phyloP scores from a whole-genome alignment of 1,284 basidiomycete species.

The Prillingera fragicola region DNA sequence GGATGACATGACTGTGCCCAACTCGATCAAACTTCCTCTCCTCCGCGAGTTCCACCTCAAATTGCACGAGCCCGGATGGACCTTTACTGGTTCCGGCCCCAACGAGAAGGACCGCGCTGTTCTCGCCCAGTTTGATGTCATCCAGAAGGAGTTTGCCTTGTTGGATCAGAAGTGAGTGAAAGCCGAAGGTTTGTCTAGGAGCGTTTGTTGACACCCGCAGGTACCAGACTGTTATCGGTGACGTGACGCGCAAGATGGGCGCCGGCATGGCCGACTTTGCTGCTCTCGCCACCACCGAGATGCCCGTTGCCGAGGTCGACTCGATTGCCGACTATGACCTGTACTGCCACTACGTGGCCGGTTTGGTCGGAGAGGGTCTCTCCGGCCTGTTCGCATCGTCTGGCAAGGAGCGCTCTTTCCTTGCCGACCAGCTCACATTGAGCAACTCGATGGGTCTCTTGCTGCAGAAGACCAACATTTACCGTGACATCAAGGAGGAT shows the following conservation, averaged over 20 bases:
- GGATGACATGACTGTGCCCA: conserved; percentile 94
- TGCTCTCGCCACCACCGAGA: conserved; percentile 67
- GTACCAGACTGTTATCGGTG: conserved; percentile 74
- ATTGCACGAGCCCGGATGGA: conserved; percentile 81
- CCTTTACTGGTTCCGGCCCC: conserved; percentile 73
- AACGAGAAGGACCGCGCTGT: conserved; percentile 86
- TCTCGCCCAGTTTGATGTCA: conserved; percentile 75
- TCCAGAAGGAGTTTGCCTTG: conserved; percentile 74
- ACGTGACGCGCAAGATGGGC: conserved; percentile 81
- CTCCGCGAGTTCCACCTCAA: conserved; percentile 79
- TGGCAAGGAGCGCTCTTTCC: conserved; percentile 70
- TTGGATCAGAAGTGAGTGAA: conserved; percentile 60
- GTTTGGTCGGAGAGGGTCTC: conserved; percentile 93
- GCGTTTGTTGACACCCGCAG: conserved; percentile 48
- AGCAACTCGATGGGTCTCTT: conserved; percentile 95
- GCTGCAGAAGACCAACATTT: conserved; percentile 97
- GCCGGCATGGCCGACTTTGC: conserved; percentile 93
- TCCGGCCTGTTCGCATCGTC: conserved; percentile 85
- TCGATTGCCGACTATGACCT: conserved; percentile 83
- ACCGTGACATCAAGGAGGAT: conserved; percentile 92
- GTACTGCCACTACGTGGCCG: conserved; percentile 98
- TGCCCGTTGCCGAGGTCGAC: conserved; percentile 62
- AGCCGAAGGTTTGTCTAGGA: neutral
- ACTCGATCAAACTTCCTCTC: conserved; percentile 78
- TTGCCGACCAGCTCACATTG: conserved; percentile 77